Base-by-base conservation (phyloP, 805 yeast genomes). In the Saccharomyces mikatae region DNA sequence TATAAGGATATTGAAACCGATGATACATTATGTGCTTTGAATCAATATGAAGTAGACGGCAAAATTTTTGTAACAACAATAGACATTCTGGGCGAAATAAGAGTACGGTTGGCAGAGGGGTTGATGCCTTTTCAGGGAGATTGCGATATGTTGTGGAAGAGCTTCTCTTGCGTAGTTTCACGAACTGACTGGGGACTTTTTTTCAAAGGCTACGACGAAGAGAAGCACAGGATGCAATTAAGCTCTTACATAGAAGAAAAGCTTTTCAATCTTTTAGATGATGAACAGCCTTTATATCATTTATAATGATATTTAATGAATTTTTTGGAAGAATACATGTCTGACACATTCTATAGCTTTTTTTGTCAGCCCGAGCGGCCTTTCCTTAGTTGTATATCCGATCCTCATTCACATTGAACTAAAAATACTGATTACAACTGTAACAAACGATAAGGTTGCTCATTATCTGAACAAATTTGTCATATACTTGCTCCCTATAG, bases 161-260 rank as follows among this genome's bases (percentile, higher is more conserved):
- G 44, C 24, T 9, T 36, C 10, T 32, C 60, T 21, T 21, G 52
- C 14, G 17, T 51, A 22, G 52, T 60, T 17, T 51, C 60, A 4
- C 48, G 52, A 13, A 56, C 64, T 24, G 64, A 61, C 46, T 48
- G 60, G 52, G 64, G 64, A 8, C 49, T 61, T 11, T 57, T 58
- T 22, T 61, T 61, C 46, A 50, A 56, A 22, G 47, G 54, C 8
- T 51, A 58, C 29, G 60, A 61, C 36, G 41, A 44, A 44, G 46
- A 24, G 13, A 36, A 17, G 44, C 44, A 17, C 10, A 36, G 44
- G 11, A 36, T 36, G 44, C 44, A 36, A 36, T 21, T 36, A 17
- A 36, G 24, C 44, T 1, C 44, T 36, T 36, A 36, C 44, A 36
- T 17, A 36, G 13, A 36, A 11, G 24, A 36, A 21, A 36, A 21